phyloP scores from a whole-genome alignment of 148 eudicot species.

The Nepenthes mirabilis region DNA sequence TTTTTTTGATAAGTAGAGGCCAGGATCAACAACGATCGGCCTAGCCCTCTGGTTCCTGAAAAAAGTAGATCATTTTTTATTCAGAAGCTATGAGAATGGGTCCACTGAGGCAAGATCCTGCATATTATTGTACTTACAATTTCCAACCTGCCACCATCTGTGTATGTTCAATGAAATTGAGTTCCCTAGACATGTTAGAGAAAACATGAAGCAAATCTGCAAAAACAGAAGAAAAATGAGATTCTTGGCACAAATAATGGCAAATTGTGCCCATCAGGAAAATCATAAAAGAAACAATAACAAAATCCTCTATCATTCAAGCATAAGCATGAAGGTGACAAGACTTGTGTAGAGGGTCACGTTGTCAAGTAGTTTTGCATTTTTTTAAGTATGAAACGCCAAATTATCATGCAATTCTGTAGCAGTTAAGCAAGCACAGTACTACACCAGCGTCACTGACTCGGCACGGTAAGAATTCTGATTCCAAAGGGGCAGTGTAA shows the following conservation, averaged over 20 bases:
- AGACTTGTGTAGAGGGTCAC: no score
- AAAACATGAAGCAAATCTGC: slow-evolving; percentile 89
- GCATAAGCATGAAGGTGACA: no score
- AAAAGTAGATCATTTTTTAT: not conserved
- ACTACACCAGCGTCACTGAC: no score
- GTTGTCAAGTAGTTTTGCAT: no score
- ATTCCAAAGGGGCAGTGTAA: no score
- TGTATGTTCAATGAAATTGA: slow-evolving; percentile 77
- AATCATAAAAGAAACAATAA: no score
- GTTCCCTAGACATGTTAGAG: slow-evolving; percentile 64
- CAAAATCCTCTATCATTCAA: no score
- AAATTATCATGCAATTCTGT: no score
- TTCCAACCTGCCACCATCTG: slow-evolving; percentile 78
- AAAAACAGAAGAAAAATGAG: slow-evolving; percentile 13
- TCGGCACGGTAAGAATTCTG: no score
- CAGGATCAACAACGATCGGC: slow-evolving; percentile 85
- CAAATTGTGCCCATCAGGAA: no score
- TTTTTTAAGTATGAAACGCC: no score
- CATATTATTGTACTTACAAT: slow-evolving; percentile 37
- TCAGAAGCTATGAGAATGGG: not conserved
- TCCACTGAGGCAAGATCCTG: not conserved
- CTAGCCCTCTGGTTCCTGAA: slow-evolving; percentile 88
- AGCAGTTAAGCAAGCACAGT: no score
- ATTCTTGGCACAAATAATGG: not conserved
- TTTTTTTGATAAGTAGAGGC: slow-evolving; percentile 77